Conservation (phyloP, 768 basidiomycete genomes). For the Russula sp. region DNA sequence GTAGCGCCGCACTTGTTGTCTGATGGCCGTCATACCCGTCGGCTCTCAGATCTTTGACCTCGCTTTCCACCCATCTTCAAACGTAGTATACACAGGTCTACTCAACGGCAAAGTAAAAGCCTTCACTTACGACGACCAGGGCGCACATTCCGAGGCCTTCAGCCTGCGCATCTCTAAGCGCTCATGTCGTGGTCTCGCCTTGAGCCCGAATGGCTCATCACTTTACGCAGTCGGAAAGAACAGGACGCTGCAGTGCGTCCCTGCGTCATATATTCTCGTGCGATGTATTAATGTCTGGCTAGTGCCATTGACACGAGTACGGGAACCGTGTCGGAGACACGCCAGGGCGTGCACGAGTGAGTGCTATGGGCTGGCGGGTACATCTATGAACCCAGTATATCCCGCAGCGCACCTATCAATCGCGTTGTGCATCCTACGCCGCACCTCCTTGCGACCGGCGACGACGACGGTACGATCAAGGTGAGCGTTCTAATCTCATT, state of each 20-base stretch:
- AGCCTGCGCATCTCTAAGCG: constrained; percentile 72
- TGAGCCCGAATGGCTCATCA: constrained; percentile 62
- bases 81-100: constrained; percentile 73
- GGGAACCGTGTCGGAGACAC: constrained; percentile 49
- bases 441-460: constrained; percentile 78
- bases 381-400: constrained; percentile 25
- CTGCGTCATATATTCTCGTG: neutral
- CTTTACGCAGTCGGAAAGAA: constrained; percentile 82
- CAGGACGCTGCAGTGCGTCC: constrained; percentile 70
- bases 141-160: constrained; percentile 55
- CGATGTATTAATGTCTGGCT: constrained; percentile 6
- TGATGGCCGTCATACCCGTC: constrained; percentile 64
- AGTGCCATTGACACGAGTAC: constrained; percentile 69
- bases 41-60: constrained; percentile 87
- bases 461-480: constrained; percentile 94
- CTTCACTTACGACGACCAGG: constrained; percentile 73
- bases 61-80: constrained; percentile 72
- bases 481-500: constrained; percentile 39
- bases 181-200: constrained; percentile 73
- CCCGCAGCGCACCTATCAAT: constrained; percentile 73
- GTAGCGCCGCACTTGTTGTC: neutral
- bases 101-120: constrained; percentile 83
- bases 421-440: constrained; percentile 71
- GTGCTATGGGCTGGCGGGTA: constrained; percentile 34
- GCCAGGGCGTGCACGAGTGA: constrained; percentile 64